These are phyloP conservation scores for Lecanicillium sp. DNA, from an alignment of 2,329 filamentous ascomycete genomes.

Conservation along the genomic window DNA sequence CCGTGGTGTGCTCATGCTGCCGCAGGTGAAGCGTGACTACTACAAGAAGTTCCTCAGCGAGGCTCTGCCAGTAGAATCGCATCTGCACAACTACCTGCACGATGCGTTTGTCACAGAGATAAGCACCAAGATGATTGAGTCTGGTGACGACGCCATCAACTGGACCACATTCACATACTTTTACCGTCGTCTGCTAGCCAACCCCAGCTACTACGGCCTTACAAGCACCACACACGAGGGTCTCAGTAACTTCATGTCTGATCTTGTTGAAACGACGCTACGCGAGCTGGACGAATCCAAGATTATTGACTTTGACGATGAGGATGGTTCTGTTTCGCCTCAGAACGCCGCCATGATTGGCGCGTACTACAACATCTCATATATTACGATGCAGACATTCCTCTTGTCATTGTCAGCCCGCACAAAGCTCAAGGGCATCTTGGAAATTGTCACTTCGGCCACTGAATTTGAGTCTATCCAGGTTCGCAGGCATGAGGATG, in stretches of 20 bases:
- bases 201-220: conserved; percentile 93
- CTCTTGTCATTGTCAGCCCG: conserved; percentile 78
- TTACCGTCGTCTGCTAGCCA: conserved; percentile 87
- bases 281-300: conserved; percentile 88
- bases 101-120: conserved; percentile 97
- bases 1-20: conserved; percentile 93
- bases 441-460: conserved; percentile 94
- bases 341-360: conserved; percentile 97
- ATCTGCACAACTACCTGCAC: conserved; percentile 83
- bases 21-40: conserved; percentile 89
- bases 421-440: conserved; percentile 92
- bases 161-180: conserved; percentile 99
- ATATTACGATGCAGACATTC: conserved; percentile 99
- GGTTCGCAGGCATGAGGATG: conserved; percentile 86
- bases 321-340: conserved; percentile 81
- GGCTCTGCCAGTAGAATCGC: conserved; percentile 89
- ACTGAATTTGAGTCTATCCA: conserved; percentile 95
- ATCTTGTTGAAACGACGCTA: conserved; percentile 86
- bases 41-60: conserved; percentile 99
- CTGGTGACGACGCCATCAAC: conserved; percentile 93
- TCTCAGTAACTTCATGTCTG: conserved; percentile 88
- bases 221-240: conserved; percentile 85
- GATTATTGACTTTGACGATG: conserved; percentile 92
- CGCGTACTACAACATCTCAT: conserved; percentile 98
- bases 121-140: conserved; percentile 90